A percentile compares a stretch with the other conserved stretches of the same genome.
Evolutionary conservation across 2,329 filamentous ascomycete species (phyloP).

Genomic region (Cercospora canescens): DNA sequence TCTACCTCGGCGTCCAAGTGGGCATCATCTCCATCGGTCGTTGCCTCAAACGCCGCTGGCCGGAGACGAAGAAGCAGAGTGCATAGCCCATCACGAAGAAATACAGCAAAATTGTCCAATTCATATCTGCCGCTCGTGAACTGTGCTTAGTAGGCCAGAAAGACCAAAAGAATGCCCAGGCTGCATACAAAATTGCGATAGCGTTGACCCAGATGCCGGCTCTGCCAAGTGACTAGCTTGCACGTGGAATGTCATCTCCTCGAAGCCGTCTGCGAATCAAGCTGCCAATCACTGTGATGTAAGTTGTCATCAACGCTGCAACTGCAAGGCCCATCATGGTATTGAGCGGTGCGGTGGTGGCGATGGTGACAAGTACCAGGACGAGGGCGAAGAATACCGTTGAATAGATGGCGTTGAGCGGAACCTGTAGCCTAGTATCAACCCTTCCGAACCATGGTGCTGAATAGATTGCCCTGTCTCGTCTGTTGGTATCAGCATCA

Average conservation of each 20-base stretch:
- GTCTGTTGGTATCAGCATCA: constrained; percentile 13
- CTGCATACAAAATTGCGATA: constrained; percentile 37
- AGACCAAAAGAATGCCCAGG: constrained; percentile 40
- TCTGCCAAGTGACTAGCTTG: constrained; percentile 40
- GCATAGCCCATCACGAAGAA: constrained; percentile 12
- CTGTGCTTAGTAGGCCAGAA: constrained; percentile 43
- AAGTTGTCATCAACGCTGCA: constrained; percentile 44
- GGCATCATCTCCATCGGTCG: constrained; percentile 14
- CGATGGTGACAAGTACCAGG: constrained; percentile 32
- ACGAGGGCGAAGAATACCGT: constrained; percentile 35
- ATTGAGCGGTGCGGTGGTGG: constrained; percentile 41
- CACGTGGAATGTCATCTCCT: constrained; percentile 37
- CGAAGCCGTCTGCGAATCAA: constrained; percentile 40
- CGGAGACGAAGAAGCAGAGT: constrained; percentile 8
- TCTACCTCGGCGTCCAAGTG: constrained; percentile 4
- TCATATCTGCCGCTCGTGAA: constrained; percentile 45
- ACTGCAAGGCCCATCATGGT: constrained; percentile 45
- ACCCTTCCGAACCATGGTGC: constrained; percentile 37
- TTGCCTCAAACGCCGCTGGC: constrained; percentile 8
- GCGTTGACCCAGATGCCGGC: constrained; percentile 41
- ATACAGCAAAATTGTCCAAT: constrained; percentile 54
- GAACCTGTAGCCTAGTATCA: constrained; percentile 22
- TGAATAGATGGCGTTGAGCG: constrained; percentile 34
- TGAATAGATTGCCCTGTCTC: constrained; percentile 44
- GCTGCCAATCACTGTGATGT: constrained; percentile 40